phyloP scores from a whole-genome alignment of 108 stramenopile species.

The Conticribra weissflogii region DNA sequence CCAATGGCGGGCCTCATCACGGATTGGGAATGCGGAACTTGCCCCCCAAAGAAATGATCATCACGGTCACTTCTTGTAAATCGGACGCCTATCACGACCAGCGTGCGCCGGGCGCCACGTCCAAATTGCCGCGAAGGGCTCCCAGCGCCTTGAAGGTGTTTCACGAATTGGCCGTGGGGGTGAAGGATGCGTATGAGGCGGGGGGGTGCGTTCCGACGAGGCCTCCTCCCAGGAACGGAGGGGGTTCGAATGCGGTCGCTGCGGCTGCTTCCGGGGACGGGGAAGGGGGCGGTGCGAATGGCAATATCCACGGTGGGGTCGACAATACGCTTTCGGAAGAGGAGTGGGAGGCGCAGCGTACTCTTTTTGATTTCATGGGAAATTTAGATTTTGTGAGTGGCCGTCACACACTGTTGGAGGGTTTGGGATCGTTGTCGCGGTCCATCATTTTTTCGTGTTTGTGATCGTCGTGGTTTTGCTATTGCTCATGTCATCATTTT shows the following conservation, averaged over 20 bases:
- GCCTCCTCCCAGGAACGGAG: constrained; percentile 16
- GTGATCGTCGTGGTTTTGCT: too few species aligned
- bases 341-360: constrained; percentile 50
- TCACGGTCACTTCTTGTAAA: constrained; percentile 86
- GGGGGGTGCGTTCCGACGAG: constrained; percentile 66
- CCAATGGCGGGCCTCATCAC: background rate
- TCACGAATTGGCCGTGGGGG: constrained; percentile 86
- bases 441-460: too few species aligned
- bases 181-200: constrained; percentile 88
- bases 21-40: background rate
- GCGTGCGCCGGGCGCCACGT: constrained; percentile 81
- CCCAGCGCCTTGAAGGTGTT: constrained; percentile 82
- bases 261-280: constrained; percentile 21
- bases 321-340: constrained; percentile 11
- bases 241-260: background rate
- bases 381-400: constrained; percentile 68
- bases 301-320: constrained; percentile 13
- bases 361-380: constrained; percentile 81
- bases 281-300: constrained; percentile 1
- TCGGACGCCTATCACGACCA: constrained; percentile 88
- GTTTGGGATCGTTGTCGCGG: too few species aligned
- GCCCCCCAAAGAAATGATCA: constrained; percentile 49
- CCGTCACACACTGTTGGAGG: background rate
- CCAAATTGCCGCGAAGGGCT: constrained; percentile 81
- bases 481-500: too few species aligned